Percentiles rank a stretch among this genome's conserved stretches.
Conservation (phyloP, 2,329 filamentous ascomycete genomes). For the Aplosporella prunicola region DNA sequence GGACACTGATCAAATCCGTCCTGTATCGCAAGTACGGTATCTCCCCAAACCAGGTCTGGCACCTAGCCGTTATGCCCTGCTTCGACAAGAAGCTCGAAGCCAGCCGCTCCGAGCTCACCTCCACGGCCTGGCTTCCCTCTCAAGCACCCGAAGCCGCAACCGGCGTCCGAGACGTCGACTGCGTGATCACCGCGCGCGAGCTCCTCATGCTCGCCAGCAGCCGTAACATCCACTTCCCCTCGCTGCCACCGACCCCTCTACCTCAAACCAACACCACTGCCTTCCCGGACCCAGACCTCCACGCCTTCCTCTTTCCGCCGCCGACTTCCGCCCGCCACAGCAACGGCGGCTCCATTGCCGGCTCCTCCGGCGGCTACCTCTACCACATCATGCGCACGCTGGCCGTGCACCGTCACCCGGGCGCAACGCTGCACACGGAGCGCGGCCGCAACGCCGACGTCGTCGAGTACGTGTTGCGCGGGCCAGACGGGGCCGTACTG, state of each 20-base stretch:
- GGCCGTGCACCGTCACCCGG: constrained; percentile 55
- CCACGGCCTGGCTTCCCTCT: constrained; percentile 54
- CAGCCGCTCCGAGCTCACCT: constrained; percentile 83
- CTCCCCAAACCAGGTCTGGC: constrained; percentile 75
- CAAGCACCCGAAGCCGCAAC: constrained; percentile 15
- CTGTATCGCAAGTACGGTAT: constrained; percentile 65
- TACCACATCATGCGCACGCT: constrained; percentile 73
- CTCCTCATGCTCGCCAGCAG: constrained; percentile 80
- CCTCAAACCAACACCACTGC: constrained; percentile 36
- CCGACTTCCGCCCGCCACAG: constrained; percentile 19
- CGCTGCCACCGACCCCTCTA: constrained; percentile 52
- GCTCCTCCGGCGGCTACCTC: constrained; percentile 82
- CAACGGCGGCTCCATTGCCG: constrained; percentile 47
- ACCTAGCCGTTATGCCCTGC: constrained; percentile 93
- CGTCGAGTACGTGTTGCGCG: constrained; percentile 67
- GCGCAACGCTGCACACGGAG: constrained; percentile 59
- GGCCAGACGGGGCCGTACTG: constrained; percentile 33
- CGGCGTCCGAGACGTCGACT: constrained; percentile 77
- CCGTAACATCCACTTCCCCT: constrained; percentile 66
- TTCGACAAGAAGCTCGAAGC: constrained; percentile 99
- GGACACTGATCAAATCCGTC: constrained; percentile 80
- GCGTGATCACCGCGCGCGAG: constrained; percentile 94
- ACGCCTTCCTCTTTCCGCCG: constrained; percentile 65
- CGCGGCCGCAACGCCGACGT: constrained; percentile 87
- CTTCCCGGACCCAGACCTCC: constrained; percentile 65